Percentiles rank a stretch among this genome's conserved stretches.
These are phyloP conservation scores for Spiromastix sp. DNA, from an alignment of 2,329 filamentous ascomycete species.

Conservation along the genomic window DNA sequence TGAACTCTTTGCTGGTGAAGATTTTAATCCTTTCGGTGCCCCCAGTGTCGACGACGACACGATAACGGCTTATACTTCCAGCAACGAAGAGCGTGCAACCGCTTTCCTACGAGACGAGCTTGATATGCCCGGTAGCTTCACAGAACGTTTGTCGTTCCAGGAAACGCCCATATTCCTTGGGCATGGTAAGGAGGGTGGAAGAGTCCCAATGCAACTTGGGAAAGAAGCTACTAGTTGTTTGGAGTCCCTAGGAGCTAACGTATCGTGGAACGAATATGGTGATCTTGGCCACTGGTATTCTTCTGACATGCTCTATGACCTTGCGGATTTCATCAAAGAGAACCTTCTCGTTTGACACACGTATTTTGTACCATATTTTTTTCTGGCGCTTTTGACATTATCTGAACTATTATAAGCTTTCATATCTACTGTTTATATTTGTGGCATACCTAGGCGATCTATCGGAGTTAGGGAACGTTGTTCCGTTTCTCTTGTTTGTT, in stretches of 20 bases:
- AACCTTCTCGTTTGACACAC: too few relatives aligned
- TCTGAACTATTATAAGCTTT: too few relatives aligned
- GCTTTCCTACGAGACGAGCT: constrained; percentile 5
- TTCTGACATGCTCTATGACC: constrained; percentile 29
- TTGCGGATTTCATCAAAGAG: constrained; percentile 23
- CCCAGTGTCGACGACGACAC: neutral
- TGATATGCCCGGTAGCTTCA: neutral
- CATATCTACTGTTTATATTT: too few relatives aligned
- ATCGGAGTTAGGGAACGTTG: too few relatives aligned
- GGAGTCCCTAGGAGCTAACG: constrained; percentile 22
- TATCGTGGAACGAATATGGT: constrained; percentile 30
- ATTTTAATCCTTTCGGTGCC: constrained; percentile 7
- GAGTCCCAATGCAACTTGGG: constrained; percentile 30
- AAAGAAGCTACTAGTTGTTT: constrained; percentile 26
- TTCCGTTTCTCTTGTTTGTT: too few relatives aligned
- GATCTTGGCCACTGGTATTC: constrained; percentile 39
- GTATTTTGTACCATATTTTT: too few relatives aligned
- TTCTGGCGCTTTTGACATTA: too few relatives aligned
- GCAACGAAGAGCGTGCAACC: constrained; percentile 5
- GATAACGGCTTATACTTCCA: neutral
- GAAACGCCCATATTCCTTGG: constrained; percentile 39
- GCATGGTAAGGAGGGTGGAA: constrained; percentile 35
- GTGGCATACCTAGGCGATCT: too few relatives aligned
- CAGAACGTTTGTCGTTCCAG: too few relatives aligned
- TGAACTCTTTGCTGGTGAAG: neutral